Evolutionary conservation across 108 stramenopile species (phyloP), one percentile per base, ranked within the genome.

Genomic region (Skeletonema grethae): DNA sequence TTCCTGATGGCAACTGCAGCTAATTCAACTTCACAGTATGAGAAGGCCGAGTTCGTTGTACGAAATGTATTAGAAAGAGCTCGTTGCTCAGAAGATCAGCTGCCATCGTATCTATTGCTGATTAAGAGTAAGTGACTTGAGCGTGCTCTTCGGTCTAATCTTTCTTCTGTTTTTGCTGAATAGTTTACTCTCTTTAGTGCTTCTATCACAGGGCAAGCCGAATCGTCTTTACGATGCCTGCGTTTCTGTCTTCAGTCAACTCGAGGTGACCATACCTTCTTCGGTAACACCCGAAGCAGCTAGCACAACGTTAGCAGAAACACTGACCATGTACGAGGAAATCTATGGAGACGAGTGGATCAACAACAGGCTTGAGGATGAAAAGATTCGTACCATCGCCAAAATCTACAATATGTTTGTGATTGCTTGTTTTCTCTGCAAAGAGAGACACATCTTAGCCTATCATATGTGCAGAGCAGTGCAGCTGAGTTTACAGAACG

Each of bases 181-280:
- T 38, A 10, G 10, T 38, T 38, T 38, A 8, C 9, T 36, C 75
- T 5, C 22, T 56, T 30, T 38, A 70, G 70, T 38, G 55, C 16
- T 68, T 55, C 18, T 74, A 79, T 43, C n/a, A 69, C 11, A 56
- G 28, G 57, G 57, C 57, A 31, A 58, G 3, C 15, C 13, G 2
- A 20, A 20, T 0, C 22, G n/a, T 20, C 20, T 20, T 0, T 58
- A 58, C 57, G n/a, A n/a, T 5, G 24, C 57, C 2, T 58, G 57
- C 57, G 12, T 8, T 31, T 28, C 12, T 0, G 18, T 5, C 12
- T 20, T 58, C 4, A 13, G 15, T 58, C 12, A 58, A 31, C 57
- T 58, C 5, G 29, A 13, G 0, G 57, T 22, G 5, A 0, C 28
- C 3, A 58, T 58, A 0, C 57, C 20, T 15, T 5, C 31, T 22